phyloP scores from a whole-genome alignment of 1,139 yeast genomes.

The Geotrichum candidum region DNA sequence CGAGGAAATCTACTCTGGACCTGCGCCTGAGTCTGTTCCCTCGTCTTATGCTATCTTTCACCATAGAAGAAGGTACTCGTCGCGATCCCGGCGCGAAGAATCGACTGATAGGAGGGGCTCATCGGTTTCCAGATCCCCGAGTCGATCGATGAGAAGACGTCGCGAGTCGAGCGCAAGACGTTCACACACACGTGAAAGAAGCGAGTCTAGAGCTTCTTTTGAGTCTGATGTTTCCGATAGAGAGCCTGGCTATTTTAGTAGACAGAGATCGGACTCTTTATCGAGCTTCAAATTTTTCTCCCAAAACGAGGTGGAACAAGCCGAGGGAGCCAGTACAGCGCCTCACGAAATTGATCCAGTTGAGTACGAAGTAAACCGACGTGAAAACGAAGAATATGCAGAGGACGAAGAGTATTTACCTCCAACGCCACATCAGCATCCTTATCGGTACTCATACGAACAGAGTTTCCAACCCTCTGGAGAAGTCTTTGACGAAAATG shows the following conservation, averaged over 20 bases:
- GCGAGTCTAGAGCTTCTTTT: slow-evolving; percentile 23
- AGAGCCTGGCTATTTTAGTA: slow-evolving; percentile 6
- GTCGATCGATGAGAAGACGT: not conserved
- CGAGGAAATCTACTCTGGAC: slow-evolving; percentile 82
- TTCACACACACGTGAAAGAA: slow-evolving; percentile 19
- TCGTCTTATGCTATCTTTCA: slow-evolving; percentile 86
- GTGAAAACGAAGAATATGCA: slow-evolving; percentile 31
- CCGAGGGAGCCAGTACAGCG: slow-evolving; percentile 79
- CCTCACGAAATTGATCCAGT: slow-evolving; percentile 50
- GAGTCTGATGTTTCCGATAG: slow-evolving; percentile 25
- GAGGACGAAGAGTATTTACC: slow-evolving; percentile 22
- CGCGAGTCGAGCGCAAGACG: slow-evolving; percentile 21
- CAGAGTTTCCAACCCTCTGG: slow-evolving; percentile 14
- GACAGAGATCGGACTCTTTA: slow-evolving; percentile 30
- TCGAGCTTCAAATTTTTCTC: slow-evolving; percentile 67
- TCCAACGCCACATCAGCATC: slow-evolving; percentile 24
- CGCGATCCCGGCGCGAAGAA: slow-evolving; percentile 29
- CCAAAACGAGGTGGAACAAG: slow-evolving; percentile 72
- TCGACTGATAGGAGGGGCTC: slow-evolving; percentile 9
- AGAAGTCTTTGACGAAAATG: slow-evolving; percentile 8
- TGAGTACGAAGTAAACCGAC: slow-evolving; percentile 38
- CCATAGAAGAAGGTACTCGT: slow-evolving; percentile 43
- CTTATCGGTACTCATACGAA: slow-evolving; percentile 22
- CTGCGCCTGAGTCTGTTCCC: slow-evolving; percentile 82
- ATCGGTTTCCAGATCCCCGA: slow-evolving; percentile 14